These are phyloP conservation scores for Candida tallmaniae DNA, from an alignment of 805 yeast species.

Conservation along the genomic window DNA sequence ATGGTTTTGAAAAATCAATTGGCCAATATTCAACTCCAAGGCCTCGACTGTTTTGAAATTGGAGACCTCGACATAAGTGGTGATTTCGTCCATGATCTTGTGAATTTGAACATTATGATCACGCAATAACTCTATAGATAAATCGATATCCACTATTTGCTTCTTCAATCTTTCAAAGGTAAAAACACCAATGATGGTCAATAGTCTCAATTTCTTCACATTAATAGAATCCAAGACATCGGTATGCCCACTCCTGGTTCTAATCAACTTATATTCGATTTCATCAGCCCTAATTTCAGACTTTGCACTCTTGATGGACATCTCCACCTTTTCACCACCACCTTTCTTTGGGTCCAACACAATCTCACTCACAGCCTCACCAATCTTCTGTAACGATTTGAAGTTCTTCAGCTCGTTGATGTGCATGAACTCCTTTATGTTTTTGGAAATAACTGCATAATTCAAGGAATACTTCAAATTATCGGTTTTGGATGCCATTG, in stretches of 20 bases:
- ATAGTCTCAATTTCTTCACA: constrained; percentile 51
- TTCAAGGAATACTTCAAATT: constrained; percentile 79
- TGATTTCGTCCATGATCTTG: constrained; percentile 43
- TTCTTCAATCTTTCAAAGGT: constrained; percentile 80
- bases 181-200: constrained; percentile 89
- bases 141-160: constrained; percentile 70
- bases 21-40: constrained; percentile 68
- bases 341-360: constrained; percentile 41
- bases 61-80: constrained; percentile 65
- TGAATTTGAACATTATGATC: constrained; percentile 35
- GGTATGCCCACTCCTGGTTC: constrained; percentile 19
- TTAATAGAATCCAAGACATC: constrained; percentile 19
- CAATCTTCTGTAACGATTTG: constrained; percentile 42
- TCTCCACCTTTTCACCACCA: constrained; percentile 42
- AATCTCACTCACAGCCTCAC: constrained; percentile 42
- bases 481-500: constrained; percentile 72
- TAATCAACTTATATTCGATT: constrained; percentile 37
- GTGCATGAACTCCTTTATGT: constrained; percentile 51
- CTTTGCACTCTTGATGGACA: constrained; percentile 43
- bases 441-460: constrained; percentile 78
- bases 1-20: constrained; percentile 44
- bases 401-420: constrained; percentile 35
- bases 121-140: constrained; percentile 25
- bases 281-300: constrained; percentile 56
- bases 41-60: constrained; percentile 94